phyloP scores from a whole-genome alignment of 2,329 filamentous ascomycete genomes.

The Neonectria sp. region DNA sequence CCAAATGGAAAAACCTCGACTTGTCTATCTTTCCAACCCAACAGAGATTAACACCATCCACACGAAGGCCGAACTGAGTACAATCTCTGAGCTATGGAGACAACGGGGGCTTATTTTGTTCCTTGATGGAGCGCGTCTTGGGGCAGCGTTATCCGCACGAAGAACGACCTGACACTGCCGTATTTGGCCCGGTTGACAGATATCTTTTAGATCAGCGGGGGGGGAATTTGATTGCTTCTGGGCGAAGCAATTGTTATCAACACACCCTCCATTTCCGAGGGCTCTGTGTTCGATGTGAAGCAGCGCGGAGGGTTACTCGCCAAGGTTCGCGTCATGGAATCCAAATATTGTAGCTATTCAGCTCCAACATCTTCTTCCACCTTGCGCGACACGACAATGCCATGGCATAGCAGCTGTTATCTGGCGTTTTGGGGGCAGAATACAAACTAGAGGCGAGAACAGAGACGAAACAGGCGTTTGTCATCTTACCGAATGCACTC shows the following conservation, averaged over 20 bases:
- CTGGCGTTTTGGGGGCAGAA: neutral
- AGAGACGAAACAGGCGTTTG: neutral
- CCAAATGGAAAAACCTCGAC: neutral
- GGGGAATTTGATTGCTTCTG: slow-evolving; percentile 65
- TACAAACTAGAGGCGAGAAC: neutral
- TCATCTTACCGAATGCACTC: neutral
- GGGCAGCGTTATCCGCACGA: neutral
- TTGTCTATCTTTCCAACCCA: neutral
- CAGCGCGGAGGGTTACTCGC: slow-evolving; percentile 66
- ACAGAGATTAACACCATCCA: slow-evolving; percentile 17
- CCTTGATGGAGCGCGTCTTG: neutral
- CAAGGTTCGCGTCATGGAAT: slow-evolving; percentile 63
- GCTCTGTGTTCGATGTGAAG: slow-evolving; percentile 66
- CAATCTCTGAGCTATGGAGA: slow-evolving; percentile 36
- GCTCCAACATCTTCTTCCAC: neutral
- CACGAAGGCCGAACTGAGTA: neutral
- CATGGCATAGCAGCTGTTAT: neutral
- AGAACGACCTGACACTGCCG: neutral
- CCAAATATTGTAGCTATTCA: slow-evolving; percentile 57
- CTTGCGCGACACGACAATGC: neutral
- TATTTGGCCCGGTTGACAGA: neutral
- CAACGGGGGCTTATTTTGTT: neutral
- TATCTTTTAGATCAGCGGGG: slow-evolving; percentile 66
- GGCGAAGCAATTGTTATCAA: slow-evolving; percentile 67
- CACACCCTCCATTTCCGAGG: slow-evolving; percentile 56